A percentile compares a stretch with the other conserved stretches of the same genome.
phyloP scores from a whole-genome alignment of 2,329 filamentous ascomycete genomes.

The Celoporthe dispersa region DNA sequence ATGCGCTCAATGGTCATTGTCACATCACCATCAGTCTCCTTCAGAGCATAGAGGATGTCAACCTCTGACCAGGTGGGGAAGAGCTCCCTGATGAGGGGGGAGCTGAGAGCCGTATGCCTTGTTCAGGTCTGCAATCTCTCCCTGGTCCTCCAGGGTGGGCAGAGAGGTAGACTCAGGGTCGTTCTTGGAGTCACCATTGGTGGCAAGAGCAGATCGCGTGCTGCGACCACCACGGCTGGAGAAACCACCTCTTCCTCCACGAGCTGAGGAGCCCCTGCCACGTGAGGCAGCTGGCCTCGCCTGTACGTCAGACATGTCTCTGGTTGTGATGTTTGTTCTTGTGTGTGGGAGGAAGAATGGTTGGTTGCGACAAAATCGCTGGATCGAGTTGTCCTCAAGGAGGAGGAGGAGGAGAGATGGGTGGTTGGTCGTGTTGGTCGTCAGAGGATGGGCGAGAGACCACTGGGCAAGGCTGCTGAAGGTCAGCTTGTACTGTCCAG shows the following conservation, averaged over 20 bases:
- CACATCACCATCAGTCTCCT: slow-evolving; percentile 84
- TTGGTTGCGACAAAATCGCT: not conserved
- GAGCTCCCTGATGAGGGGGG: slow-evolving; percentile 83
- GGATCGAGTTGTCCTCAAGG: slow-evolving; percentile 33
- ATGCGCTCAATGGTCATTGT: slow-evolving; percentile 77
- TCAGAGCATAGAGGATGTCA: slow-evolving; percentile 88
- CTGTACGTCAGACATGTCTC: slow-evolving; percentile 92
- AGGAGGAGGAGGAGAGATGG: slow-evolving; percentile 23
- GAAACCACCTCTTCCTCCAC: slow-evolving; percentile 28
- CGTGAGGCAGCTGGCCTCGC: slow-evolving; percentile 80
- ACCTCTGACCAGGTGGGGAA: slow-evolving; percentile 96
- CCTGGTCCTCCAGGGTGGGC: slow-evolving; percentile 74
- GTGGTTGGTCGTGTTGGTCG: not conserved
- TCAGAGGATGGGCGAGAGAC: slow-evolving; percentile 2
- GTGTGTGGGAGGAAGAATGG: slow-evolving; percentile 35
- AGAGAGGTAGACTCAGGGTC: slow-evolving; percentile 59
- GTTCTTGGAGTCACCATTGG: slow-evolving; percentile 74
- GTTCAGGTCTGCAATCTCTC: slow-evolving; percentile 90
- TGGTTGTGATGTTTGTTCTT: slow-evolving; percentile 44
- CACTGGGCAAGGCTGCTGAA: slow-evolving; percentile 11
- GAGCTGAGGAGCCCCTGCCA: slow-evolving; percentile 76
- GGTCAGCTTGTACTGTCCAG: slow-evolving; percentile 1
- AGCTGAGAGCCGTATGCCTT: slow-evolving; percentile 84
- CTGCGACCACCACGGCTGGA: slow-evolving; percentile 75
- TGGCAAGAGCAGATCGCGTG: slow-evolving; percentile 60